Conservation (phyloP, 176 grass and related monocot species). For the Phragmites australis region DNA sequence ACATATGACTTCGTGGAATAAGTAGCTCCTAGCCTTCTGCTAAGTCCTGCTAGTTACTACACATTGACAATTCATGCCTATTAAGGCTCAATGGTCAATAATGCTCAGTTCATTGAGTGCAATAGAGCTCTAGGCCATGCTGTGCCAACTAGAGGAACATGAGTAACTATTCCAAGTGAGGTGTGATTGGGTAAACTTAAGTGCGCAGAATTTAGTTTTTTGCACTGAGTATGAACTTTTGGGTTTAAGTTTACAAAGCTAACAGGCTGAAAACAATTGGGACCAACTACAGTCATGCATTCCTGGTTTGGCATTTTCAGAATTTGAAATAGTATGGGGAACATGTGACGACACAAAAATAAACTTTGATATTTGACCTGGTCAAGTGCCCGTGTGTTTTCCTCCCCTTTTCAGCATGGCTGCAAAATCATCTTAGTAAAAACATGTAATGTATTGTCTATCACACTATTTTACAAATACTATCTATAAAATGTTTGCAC, state of each 20-base stretch:
- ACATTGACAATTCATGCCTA: slow-evolving; percentile 9
- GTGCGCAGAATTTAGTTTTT: slow-evolving; percentile 10
- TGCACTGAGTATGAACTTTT: neutral
- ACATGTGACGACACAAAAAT: slow-evolving; percentile 8
- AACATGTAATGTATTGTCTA: neutral
- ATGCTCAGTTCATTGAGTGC: neutral
- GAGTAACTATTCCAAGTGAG: neutral
- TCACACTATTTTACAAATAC: slow-evolving; percentile 4
- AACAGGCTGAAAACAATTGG: neutral
- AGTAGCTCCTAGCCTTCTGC: neutral
- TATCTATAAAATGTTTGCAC: neutral
- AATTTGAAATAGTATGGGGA: neutral
- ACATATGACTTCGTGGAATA: neutral
- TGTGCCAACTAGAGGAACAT: neutral
- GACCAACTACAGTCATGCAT: neutral
- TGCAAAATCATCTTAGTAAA: neutral
- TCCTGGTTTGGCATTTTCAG: neutral
- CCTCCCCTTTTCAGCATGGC: neutral
- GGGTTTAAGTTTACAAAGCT: slow-evolving; percentile 22
- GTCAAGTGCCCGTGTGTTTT: neutral
- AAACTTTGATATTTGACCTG: slow-evolving; percentile 20
- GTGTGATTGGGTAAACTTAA: neutral
- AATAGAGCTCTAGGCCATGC: neutral
- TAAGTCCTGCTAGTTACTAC: neutral
- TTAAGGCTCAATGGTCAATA: neutral